A percentile compares a stretch with the other conserved stretches of the same genome.
These are phyloP conservation scores for Kregervanrija fluxuum DNA, from an alignment of 805 yeast species.

Conservation along the genomic window DNA sequence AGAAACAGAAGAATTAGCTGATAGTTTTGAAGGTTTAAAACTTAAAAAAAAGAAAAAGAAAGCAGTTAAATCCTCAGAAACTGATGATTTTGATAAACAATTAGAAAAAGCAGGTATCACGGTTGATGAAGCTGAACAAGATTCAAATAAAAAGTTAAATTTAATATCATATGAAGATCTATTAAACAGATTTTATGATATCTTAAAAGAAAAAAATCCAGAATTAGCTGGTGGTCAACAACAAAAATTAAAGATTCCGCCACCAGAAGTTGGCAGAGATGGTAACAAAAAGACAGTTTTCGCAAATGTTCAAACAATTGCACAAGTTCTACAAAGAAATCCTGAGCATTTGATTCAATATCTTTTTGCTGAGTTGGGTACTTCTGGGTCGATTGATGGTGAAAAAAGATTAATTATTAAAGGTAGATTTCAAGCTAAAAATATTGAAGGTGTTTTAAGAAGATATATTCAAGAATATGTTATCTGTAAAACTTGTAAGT, in stretches of 20 bases:
- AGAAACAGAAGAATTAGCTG: conserved; percentile 40
- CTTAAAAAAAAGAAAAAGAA: conserved; percentile 76
- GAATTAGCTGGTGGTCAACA: conserved; percentile 96
- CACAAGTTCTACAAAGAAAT: conserved; percentile 89
- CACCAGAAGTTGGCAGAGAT: conserved; percentile 95
- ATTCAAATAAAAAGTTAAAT: conserved; percentile 39
- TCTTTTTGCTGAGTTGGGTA: conserved; percentile 97
- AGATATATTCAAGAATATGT: conserved; percentile 96
- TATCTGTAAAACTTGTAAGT: conserved; percentile 97
- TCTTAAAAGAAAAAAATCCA: conserved; percentile 90
- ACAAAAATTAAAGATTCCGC: conserved; percentile 94
- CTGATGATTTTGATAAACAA: conserved; percentile 81
- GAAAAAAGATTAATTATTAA: conserved; percentile 93
- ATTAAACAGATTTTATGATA: conserved; percentile 76
- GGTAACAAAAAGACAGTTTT: conserved; percentile 95
- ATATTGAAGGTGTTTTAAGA: conserved; percentile 92
- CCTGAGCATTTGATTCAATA: conserved; percentile 97
- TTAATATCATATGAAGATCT: conserved; percentile 64
- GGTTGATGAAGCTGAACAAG: conserved; percentile 32
- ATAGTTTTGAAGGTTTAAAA: conserved; percentile 62
- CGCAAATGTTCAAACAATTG: conserved; percentile 91
- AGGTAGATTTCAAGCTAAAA: conserved; percentile 98
- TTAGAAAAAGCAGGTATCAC: conserved; percentile 85
- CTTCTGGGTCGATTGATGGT: conserved; percentile 98
- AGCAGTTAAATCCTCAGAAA: conserved; percentile 64